Percentiles rank a stretch among this genome's conserved stretches.
phyloP scores from a whole-genome alignment of 2,329 filamentous ascomycete genomes.

The Eurotiales sp. region DNA sequence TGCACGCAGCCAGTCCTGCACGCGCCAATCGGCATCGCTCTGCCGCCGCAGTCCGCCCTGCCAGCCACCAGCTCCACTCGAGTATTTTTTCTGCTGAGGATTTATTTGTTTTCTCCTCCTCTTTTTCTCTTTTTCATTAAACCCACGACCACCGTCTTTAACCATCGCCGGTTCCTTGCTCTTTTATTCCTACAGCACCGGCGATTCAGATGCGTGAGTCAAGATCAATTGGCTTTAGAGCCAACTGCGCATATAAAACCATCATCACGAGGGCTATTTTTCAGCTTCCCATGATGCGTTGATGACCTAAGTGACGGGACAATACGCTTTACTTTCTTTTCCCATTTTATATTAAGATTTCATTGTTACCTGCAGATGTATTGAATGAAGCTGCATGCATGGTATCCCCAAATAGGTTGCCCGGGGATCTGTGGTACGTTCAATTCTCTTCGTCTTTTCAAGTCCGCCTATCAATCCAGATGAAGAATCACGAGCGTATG shows the following conservation, averaged over 20 bases:
- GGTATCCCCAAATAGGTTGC: not conserved
- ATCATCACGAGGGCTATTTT: slow-evolving; percentile 62
- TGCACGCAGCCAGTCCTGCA: not conserved
- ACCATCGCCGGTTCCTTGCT: slow-evolving; percentile 59
- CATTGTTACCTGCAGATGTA: not conserved
- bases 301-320: slow-evolving; percentile 47
- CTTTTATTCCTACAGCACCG: slow-evolving; percentile 56
- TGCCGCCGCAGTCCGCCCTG: slow-evolving; percentile 12
- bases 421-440: slow-evolving; percentile 13
- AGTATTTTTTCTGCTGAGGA: slow-evolving; percentile 25
- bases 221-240: slow-evolving; percentile 52
- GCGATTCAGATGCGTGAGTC: slow-evolving; percentile 69
- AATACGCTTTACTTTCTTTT: slow-evolving; percentile 20
- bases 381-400: not conserved
- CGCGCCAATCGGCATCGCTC: slow-evolving; percentile 14
- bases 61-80: slow-evolving; percentile 11
- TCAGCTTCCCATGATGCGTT: slow-evolving; percentile 40
- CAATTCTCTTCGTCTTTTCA: slow-evolving; percentile 9
- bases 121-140: slow-evolving; percentile 41
- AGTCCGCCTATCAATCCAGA: slow-evolving; percentile 15
- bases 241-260: slow-evolving; percentile 70
- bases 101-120: slow-evolving; percentile 17
- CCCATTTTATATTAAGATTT: not conserved
- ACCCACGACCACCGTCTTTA: slow-evolving; percentile 69
- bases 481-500: slow-evolving; percentile 42